Percentiles rank a stretch among this genome's conserved stretches.
Conservation (phyloP, 2,329 filamentous ascomycete genomes). For the Fusarium praegraminearum region DNA sequence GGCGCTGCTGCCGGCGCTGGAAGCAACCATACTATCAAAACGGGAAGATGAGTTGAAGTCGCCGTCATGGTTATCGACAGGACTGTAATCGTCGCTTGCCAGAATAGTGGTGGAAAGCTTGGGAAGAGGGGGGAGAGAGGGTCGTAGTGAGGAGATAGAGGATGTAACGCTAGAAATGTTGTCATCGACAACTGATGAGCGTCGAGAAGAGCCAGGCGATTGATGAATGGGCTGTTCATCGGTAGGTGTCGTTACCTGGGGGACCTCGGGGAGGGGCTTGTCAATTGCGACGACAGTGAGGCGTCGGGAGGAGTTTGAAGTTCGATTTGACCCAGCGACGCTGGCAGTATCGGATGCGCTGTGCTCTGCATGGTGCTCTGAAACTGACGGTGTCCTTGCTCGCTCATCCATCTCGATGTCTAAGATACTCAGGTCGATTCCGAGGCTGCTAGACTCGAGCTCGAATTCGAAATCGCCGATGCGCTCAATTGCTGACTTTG, state of each 20-base stretch:
- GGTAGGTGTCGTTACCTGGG: conserved; percentile 61
- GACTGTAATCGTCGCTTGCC: conserved; percentile 62
- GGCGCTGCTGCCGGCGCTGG: conserved; percentile 81
- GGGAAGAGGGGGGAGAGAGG: conserved; percentile 66
- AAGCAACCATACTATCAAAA: conserved; percentile 78
- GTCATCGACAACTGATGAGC: conserved; percentile 59
- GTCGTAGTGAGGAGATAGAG: conserved; percentile 62
- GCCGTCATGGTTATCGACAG: conserved; percentile 61
- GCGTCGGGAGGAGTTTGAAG: conserved; percentile 55
- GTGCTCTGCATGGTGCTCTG: conserved; percentile 51
- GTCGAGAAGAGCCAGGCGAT: conserved; percentile 57
- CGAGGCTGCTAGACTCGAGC: conserved; percentile 68
- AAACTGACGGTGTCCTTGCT: conserved; percentile 50
- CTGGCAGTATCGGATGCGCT: conserved; percentile 53
- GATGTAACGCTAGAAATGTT: conserved; percentile 59
- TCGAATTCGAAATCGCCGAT: conserved; percentile 94
- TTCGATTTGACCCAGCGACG: conserved; percentile 56
- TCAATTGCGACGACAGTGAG: conserved; percentile 64
- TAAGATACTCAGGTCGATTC: conserved; percentile 66
- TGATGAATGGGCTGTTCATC: conserved; percentile 48
- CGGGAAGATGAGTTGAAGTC: conserved; percentile 67
- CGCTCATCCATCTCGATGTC: conserved; percentile 56
- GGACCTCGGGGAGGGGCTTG: conserved; percentile 76
- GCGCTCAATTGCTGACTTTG: conserved; percentile 85
- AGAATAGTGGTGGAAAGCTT: conserved; percentile 66